Percentiles rank a stretch among this genome's conserved stretches.
These are phyloP conservation scores for Geosmithia flava DNA, from an alignment of 2,329 filamentous ascomycete species.

Conservation along the genomic window DNA sequence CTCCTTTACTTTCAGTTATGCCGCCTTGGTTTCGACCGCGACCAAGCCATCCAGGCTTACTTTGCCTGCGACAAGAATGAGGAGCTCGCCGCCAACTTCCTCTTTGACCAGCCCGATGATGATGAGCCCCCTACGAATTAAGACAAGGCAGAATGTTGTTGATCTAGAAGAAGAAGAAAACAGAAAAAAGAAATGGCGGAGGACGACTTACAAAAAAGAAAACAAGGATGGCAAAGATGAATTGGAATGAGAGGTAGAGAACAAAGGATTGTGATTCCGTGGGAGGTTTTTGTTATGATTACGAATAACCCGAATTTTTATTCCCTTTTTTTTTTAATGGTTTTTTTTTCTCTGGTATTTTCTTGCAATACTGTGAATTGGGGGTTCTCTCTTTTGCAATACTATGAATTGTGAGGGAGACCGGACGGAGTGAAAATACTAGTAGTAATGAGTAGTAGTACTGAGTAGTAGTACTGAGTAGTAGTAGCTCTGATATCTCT, in stretches of 20 bases:
- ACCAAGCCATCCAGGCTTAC: conserved; percentile 93
- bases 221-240: neutral
- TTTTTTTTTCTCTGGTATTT: neutral
- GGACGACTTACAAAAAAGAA: neutral
- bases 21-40: conserved; percentile 82
- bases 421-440: no score
- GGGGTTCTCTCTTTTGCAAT: no score
- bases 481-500: no score
- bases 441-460: no score
- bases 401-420: no score
- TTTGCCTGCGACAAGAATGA: conserved; percentile 99
- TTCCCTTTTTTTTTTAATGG: neutral
- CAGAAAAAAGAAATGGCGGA: neutral
- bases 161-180: neutral
- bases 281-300: neutral
- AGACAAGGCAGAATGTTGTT: conserved; percentile 4
- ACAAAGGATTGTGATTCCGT: neutral
- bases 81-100: conserved; percentile 92
- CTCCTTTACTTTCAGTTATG: conserved; percentile 51
- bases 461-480: no score
- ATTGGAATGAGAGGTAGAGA: no score
- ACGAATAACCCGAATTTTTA: neutral
- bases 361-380: neutral
- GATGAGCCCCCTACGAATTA: conserved; percentile 40
- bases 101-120: conserved; percentile 94